Percentiles rank a stretch among this genome's conserved stretches.
These are phyloP conservation scores for Nigrospora sphaerica DNA, from an alignment of 2,329 filamentous ascomycete genomes.

Conservation along the genomic window DNA sequence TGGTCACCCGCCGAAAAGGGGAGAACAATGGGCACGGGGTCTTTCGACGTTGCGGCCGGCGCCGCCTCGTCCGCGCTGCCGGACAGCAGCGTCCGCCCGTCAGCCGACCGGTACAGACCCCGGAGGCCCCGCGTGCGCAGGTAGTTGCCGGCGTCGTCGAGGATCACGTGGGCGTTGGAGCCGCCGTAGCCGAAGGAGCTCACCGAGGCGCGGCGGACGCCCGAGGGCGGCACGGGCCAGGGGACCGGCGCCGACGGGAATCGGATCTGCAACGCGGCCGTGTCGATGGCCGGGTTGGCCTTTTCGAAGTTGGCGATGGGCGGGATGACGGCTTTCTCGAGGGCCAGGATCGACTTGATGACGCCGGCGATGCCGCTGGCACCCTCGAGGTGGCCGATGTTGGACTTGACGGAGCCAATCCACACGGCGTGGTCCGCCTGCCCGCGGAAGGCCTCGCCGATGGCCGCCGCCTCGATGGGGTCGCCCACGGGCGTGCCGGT, in stretches of 20 bases:
- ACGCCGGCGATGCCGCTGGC: conserved; percentile 21
- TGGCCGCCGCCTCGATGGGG: conserved; percentile 34
- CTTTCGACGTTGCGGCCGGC: too few species aligned
- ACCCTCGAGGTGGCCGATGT: conserved; percentile 27
- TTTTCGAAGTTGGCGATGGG: conserved; percentile 32
- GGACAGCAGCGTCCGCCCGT: neutral
- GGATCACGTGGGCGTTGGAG: conserved; percentile 7
- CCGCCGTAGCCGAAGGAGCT: conserved; percentile 28
- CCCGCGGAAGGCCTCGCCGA: conserved; percentile 23
- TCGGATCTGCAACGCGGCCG: conserved; percentile 11
- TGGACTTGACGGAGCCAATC: conserved; percentile 30
- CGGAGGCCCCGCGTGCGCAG: neutral
- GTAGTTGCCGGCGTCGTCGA: conserved; percentile 1
- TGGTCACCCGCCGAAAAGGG: neutral
- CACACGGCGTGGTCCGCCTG: conserved; percentile 16
- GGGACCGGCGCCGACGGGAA: conserved; percentile 10
- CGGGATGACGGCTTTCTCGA: conserved; percentile 33
- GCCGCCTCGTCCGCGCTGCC: too few species aligned
- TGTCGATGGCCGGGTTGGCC: conserved; percentile 20
- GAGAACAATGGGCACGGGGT: neutral
- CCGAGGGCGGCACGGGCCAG: conserved; percentile 6
- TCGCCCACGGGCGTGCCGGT: conserved; percentile 41
- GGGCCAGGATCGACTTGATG: conserved; percentile 25
- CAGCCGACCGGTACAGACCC: neutral
- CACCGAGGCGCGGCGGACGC: conserved; percentile 15